Conservation (phyloP, 495 filamentous ascomycete genomes). For the Aspergillus baeticus region DNA sequence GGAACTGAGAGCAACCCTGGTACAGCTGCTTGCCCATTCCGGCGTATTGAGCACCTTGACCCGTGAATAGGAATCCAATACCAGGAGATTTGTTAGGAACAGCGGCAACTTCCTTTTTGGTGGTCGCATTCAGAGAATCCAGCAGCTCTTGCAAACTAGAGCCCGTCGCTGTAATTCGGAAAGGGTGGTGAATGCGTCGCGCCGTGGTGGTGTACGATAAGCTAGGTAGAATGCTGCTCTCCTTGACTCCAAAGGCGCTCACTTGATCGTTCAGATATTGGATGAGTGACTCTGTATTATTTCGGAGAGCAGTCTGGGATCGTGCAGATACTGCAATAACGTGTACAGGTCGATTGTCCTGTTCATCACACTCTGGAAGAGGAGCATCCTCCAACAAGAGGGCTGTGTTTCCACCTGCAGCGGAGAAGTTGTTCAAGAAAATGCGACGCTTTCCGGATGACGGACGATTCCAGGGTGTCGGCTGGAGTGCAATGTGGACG, state of each 20-base stretch:
- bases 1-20: conserved; percentile 64
- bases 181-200: conserved; percentile 77
- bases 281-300: conserved; percentile 51
- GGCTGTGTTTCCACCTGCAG: conserved; percentile 55
- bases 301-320: conserved; percentile 52
- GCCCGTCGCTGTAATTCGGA: conserved; percentile 62
- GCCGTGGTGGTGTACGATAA: conserved; percentile 83
- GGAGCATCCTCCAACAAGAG: conserved; percentile 57
- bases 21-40: conserved; percentile 75
- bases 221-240: conserved; percentile 29
- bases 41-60: conserved; percentile 59
- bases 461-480: conserved; percentile 62
- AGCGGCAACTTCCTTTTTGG: conserved; percentile 32
- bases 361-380: conserved; percentile 33
- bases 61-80: conserved; percentile 51
- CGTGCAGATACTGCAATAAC: conserved; percentile 54
- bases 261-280: conserved; percentile 52
- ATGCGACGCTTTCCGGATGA: conserved; percentile 62
- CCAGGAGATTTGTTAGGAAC: conserved; percentile 43
- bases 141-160: conserved; percentile 34
- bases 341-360: conserved; percentile 53
- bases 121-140: conserved; percentile 22
- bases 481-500: conserved; percentile 63
- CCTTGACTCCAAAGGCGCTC: conserved; percentile 37
- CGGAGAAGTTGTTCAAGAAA: conserved; percentile 68